A percentile compares a stretch with the other conserved stretches of the same genome.
Conservation (phyloP, 805 yeast genomes). For the Dipodascus albidus region DNA sequence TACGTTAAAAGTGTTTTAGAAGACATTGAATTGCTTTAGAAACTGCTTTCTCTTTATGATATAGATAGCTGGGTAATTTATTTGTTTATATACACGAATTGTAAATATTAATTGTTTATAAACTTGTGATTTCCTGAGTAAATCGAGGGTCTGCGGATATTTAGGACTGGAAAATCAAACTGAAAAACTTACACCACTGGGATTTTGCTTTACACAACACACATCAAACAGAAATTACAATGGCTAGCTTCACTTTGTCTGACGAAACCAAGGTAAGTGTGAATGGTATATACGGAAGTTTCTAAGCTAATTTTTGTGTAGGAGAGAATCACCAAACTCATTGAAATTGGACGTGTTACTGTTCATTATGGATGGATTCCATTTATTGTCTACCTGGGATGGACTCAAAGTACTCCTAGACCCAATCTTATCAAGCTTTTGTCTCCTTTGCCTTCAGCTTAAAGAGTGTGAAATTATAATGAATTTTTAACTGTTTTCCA, state of each 20-base stretch:
- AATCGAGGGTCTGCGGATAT: neutral
- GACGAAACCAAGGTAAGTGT: conserved; percentile 32
- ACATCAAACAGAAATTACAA: conserved; percentile 2
- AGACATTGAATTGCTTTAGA: neutral
- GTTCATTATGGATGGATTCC: conserved; percentile 98
- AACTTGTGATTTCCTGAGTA: neutral
- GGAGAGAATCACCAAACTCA: conserved; percentile 79
- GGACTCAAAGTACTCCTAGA: conserved; percentile 70
- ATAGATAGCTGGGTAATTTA: too few relatives aligned
- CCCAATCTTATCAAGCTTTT: conserved; percentile 64
- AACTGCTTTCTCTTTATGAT: too few relatives aligned
- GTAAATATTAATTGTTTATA: too few relatives aligned
- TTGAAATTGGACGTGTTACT: conserved; percentile 73
- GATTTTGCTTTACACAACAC: neutral
- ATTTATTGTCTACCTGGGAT: conserved; percentile 74
- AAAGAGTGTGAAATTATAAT: too few relatives aligned
- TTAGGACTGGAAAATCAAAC: neutral
- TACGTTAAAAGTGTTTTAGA: neutral
- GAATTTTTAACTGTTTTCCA: too few relatives aligned
- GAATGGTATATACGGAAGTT: too few relatives aligned
- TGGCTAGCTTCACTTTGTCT: conserved; percentile 23
- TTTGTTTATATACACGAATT: too few relatives aligned
- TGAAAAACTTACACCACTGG: neutral
- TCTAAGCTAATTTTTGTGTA: conserved; percentile 23
- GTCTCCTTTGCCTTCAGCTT: conserved; percentile 73